These are phyloP conservation scores for Podospora anserina DNA, from an alignment of 495 filamentous ascomycete species.

Conservation along the genomic window DNA sequence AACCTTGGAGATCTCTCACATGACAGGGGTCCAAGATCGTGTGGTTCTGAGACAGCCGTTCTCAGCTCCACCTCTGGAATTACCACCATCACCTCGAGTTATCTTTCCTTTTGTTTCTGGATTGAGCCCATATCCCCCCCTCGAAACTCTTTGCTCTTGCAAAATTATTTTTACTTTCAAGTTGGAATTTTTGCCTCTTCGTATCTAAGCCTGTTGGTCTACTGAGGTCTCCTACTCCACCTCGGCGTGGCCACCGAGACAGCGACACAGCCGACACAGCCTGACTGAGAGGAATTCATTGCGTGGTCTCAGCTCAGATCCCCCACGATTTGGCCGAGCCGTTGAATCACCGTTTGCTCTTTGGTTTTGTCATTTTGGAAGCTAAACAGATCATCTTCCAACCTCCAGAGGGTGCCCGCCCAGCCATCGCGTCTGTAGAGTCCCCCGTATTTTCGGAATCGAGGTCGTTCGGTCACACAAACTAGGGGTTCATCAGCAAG, in stretches of 20 bases:
- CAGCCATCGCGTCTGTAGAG: not conserved
- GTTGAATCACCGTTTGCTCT: not conserved
- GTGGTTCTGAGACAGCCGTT: not conserved
- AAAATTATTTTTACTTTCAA: not conserved
- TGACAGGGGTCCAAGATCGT: slow-evolving; percentile 4
- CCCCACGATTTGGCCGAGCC: not conserved
- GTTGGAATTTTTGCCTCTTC: not conserved
- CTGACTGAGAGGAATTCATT: not conserved
- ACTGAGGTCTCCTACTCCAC: not conserved
- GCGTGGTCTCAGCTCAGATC: slow-evolving; percentile 1
- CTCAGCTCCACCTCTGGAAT: not conserved
- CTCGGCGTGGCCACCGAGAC: not conserved
- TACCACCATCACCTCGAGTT: not conserved
- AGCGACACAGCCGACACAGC: not conserved
- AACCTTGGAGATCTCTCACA: not conserved
- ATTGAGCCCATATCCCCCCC: not conserved
- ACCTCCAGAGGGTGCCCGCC: not conserved
- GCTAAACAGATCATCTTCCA: not conserved
- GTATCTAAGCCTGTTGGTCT: not conserved
- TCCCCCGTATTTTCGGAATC: not conserved
- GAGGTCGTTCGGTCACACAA: not conserved
- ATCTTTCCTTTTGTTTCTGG: not conserved
- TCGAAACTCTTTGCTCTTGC: not conserved
- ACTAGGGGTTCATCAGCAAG: not conserved
- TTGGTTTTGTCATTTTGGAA: not conserved